Evolutionary conservation across 768 basidiomycete genomes (phyloP), one percentile per base, ranked within the genome.

Genomic region (Fomitopsis serialis): DNA sequence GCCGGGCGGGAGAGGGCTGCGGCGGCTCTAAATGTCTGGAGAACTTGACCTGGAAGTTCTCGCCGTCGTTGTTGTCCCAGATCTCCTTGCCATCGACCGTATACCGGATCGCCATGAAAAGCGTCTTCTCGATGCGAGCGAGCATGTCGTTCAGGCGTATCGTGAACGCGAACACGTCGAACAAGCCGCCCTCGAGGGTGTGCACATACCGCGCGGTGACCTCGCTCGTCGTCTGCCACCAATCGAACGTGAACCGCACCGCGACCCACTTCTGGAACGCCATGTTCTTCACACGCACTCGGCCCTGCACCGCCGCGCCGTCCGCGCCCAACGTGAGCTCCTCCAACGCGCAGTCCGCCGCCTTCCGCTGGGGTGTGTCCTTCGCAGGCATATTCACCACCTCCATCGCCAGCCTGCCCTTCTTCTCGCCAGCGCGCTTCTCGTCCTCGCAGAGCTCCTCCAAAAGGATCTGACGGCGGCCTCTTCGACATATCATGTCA

Each of bases 171-270:
- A 96, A 96, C 19, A 88, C 74, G 64, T 95, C 93, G 65, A 80
- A 78, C 23, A 50, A 52, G 35, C 71, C 68, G 27, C 58, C 65
- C 43, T 58, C 59, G 21, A 73, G 56, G 34, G 75, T 66, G 53
- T 79, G 76, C 17, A 80, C 69, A 66, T 90, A 87, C 47, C 79
- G 82, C 23, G 85, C 95, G 0, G 85, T 81, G 54, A 97, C 90
- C 69, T 98, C 96, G 68, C 87, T 89, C 54, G 92, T 95, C 45
- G 96, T 99, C 68, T 93, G 92, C 96, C 96, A 98, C 60, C 76
- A 78, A 66, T 98, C 96, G 61, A 95, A 80, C 1, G 96, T 98
- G 69, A 97, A 98, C 25, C 96, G 82, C 23, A 93, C 81, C 8
- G 84, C 87, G 49, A 98, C 78, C 76, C 81, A 81, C 72, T 98